Evolutionary conservation across 441 rosid species (phyloP), one percentile per base, ranked within the genome.

Genomic region (Jatropha podagrica): DNA sequence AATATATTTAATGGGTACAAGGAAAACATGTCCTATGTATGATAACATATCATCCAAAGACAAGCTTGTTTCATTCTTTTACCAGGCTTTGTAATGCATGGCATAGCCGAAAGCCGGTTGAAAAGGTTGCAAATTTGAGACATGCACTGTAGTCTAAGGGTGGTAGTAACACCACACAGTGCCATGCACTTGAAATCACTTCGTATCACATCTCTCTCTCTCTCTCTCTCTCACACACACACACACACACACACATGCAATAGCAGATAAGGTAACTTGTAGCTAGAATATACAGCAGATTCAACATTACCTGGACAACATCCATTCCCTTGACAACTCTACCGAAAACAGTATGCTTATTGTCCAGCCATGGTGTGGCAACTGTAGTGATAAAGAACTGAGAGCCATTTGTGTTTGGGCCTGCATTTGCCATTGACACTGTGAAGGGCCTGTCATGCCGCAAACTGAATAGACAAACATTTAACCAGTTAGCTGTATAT

Each of bases 361-460:
- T 94, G 86, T 94, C 98, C 83, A 92, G 87, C 99, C 99, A 95
- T 13, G 98, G 95, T 27, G 98, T 96, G 44, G 97, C 99, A 74
- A 92, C 99, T 6, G 99, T 91, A 72, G 99, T 94, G 81, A 96
- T 87, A 72, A 96, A 96, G 84, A 96, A 90, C 82, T 94, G 97
- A 0, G 98, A 94, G 67, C 99, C 98, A 72, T 94, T 96, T 52
- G 97, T 87, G 85, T 92, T 96, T 71, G 88, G 92, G 68, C 98
- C 97, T 15, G 97, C 98, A 81, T 93, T 95, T 74, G 98, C 98
- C 98, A 94, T 94, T 4, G 98, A 96, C 65, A 94, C 76, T 1
- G 97, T 92, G 86, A 92, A 92, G 18, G 98, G 98, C 78, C 98
- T 88, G 79, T 92, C 99, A 77, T 96, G 98, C 56, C 94, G 88